phyloP scores from a whole-genome alignment of 331 rosid genomes.

The Arachis monticola region DNA sequence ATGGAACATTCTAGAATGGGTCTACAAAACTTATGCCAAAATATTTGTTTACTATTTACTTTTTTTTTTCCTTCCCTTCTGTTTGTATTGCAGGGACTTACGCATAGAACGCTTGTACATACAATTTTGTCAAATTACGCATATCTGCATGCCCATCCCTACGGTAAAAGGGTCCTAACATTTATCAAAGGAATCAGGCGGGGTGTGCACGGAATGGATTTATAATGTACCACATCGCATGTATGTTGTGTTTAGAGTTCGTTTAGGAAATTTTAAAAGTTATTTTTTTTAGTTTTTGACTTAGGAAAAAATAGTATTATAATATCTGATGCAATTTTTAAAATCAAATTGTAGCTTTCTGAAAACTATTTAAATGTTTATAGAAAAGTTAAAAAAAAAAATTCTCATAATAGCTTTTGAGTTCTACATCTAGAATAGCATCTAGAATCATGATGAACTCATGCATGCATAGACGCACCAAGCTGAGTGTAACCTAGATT shows the following conservation, averaged over 20 bases:
- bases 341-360: too few species aligned
- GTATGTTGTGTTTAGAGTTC: neutral
- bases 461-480: conserved; percentile 17
- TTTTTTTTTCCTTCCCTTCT: neutral
- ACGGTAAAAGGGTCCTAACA: conserved; percentile 38
- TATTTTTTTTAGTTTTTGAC: too few species aligned
- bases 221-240: neutral
- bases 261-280: too few species aligned
- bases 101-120: neutral
- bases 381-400: conserved; percentile 8
- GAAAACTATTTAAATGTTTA: neutral
- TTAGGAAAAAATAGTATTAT: neutral
- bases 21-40: neutral
- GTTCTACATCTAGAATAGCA: conserved; percentile 8
- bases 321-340: too few species aligned
- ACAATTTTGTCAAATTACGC: neutral
- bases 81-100: conserved; percentile 16
- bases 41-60: neutral
- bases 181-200: neutral
- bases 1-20: too few species aligned
- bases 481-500: neutral
- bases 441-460: conserved; percentile 17
- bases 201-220: neutral
- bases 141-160: neutral
- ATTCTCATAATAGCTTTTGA: conserved; percentile 3